phyloP scores from a whole-genome alignment of 2,329 filamentous ascomycete species.

The Meredithiella fracta region DNA sequence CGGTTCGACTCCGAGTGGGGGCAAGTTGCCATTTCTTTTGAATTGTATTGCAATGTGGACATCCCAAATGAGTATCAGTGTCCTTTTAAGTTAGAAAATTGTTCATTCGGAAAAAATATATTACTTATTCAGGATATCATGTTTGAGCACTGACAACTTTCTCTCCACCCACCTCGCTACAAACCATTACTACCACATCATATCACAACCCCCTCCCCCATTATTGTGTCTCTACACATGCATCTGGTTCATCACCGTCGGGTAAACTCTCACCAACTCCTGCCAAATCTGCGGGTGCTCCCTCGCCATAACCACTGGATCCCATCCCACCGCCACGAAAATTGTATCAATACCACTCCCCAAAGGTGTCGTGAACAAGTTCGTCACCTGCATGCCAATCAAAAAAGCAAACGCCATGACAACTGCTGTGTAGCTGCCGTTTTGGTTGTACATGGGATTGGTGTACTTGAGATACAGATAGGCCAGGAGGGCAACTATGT shows the following conservation, averaged over 20 bases:
- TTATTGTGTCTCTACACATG: conserved; percentile 30
- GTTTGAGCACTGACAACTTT: background rate
- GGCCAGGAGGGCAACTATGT: conserved; percentile 61
- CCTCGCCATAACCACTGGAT: conserved; percentile 56
- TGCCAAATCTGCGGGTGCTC: conserved; percentile 72
- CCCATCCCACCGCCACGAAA: conserved; percentile 62
- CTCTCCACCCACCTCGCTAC: background rate
- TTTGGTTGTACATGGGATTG: conserved; percentile 56
- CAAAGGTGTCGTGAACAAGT: conserved; percentile 78
- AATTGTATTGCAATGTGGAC: background rate
- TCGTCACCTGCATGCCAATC: conserved; percentile 76
- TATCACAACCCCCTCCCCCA: background rate
- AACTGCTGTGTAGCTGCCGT: conserved; percentile 54
- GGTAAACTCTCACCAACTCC: conserved; percentile 66
- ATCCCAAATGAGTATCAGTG: too few relatives aligned
- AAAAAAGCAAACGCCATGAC: conserved; percentile 75
- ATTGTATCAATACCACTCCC: conserved; percentile 82
- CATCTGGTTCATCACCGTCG: conserved; percentile 64
- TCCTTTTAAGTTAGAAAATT: too few relatives aligned
- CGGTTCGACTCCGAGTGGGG: conserved; percentile 23
- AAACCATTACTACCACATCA: background rate
- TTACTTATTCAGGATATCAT: too few relatives aligned
- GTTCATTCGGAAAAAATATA: too few relatives aligned
- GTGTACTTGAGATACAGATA: conserved; percentile 82
- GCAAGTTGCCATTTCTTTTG: conserved; percentile 13